Percentiles rank a stretch among this genome's conserved stretches.
phyloP scores from a whole-genome alignment of 495 filamentous ascomycete genomes.

The Talaromyces liani region DNA sequence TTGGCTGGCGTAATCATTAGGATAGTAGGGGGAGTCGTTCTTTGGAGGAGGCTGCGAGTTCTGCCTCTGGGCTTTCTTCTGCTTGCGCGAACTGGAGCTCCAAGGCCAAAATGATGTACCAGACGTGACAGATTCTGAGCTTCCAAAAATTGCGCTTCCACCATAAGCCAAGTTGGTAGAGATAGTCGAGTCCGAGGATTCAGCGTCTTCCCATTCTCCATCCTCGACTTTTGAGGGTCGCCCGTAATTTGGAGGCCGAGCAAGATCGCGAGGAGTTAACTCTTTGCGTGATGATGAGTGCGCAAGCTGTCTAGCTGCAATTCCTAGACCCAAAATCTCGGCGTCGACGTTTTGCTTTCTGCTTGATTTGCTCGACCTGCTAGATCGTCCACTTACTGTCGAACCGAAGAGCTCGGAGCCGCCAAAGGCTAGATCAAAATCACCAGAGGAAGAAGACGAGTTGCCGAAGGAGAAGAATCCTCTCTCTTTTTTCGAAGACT shows the following conservation, averaged over 20 bases:
- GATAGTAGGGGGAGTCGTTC: slow-evolving; percentile 11
- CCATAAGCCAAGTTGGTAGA: slow-evolving; percentile 51
- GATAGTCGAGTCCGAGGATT: slow-evolving; percentile 45
- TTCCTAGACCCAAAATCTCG: slow-evolving; percentile 47
- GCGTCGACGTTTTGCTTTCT: slow-evolving; percentile 42
- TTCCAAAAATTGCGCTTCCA: slow-evolving; percentile 29
- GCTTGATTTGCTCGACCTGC: slow-evolving; percentile 23
- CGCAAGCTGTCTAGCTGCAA: slow-evolving; percentile 49
- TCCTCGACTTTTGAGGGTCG: slow-evolving; percentile 31
- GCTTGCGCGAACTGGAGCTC: slow-evolving; percentile 50
- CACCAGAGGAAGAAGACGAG: slow-evolving; percentile 52
- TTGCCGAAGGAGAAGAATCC: slow-evolving; percentile 57
- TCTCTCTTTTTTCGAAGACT: slow-evolving; percentile 31
- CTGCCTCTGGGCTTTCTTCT: slow-evolving; percentile 35
- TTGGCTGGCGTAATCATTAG: slow-evolving; percentile 20
- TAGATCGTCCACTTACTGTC: slow-evolving; percentile 21
- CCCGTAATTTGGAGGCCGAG: slow-evolving; percentile 17
- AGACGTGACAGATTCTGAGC: slow-evolving; percentile 46
- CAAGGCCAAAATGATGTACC: slow-evolving; percentile 45
- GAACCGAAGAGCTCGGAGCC: slow-evolving; percentile 16
- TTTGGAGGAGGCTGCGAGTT: slow-evolving; percentile 12
- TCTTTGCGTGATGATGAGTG: slow-evolving; percentile 26
- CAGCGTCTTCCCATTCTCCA: slow-evolving; percentile 57
- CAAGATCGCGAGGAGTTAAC: slow-evolving; percentile 19
- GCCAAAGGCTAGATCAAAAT: slow-evolving; percentile 46